Conservation (phyloP, 495 filamentous ascomycete genomes). For the Echria macrotheca region DNA sequence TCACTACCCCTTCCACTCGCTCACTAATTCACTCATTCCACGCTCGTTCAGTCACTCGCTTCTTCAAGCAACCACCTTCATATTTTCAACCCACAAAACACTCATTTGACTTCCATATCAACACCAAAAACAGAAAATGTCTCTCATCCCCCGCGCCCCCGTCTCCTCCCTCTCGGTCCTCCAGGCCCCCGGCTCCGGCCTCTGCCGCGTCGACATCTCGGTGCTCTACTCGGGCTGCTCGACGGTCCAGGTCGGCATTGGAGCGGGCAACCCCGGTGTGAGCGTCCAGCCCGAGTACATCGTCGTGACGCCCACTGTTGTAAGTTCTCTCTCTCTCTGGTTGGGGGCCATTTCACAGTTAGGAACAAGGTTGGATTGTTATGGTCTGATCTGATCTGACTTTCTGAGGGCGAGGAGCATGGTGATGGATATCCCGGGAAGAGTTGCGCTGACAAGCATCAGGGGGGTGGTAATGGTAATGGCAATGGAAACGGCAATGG, state of each 20-base stretch:
- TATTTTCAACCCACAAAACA: neutral
- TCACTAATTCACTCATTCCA: neutral
- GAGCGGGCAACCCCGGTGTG: neutral
- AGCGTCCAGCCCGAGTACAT: conserved; percentile 14
- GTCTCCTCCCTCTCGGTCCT: conserved; percentile 9
- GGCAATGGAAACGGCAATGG: neutral
- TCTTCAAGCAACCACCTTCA: neutral
- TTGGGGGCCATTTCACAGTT: neutral
- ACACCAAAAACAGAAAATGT: too few species aligned
- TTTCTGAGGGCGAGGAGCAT: neutral
- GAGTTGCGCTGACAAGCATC: neutral
- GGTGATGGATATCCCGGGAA: neutral
- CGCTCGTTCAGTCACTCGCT: neutral
- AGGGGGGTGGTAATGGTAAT: neutral
- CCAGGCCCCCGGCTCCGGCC: conserved; percentile 8
- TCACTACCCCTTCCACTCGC: too few species aligned
- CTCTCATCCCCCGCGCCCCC: conserved; percentile 8
- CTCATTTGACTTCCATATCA: too few species aligned
- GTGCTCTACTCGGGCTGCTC: conserved; percentile 12
- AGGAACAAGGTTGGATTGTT: too few species aligned
- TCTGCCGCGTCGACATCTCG: conserved; percentile 15
- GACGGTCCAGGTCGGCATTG: conserved; percentile 11
- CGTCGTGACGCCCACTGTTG: conserved; percentile 10
- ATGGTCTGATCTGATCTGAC: too few species aligned
- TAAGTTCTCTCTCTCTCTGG: neutral